phyloP scores from a whole-genome alignment of 1,284 basidiomycete species.

The Coniferiporia sulphurascens region DNA sequence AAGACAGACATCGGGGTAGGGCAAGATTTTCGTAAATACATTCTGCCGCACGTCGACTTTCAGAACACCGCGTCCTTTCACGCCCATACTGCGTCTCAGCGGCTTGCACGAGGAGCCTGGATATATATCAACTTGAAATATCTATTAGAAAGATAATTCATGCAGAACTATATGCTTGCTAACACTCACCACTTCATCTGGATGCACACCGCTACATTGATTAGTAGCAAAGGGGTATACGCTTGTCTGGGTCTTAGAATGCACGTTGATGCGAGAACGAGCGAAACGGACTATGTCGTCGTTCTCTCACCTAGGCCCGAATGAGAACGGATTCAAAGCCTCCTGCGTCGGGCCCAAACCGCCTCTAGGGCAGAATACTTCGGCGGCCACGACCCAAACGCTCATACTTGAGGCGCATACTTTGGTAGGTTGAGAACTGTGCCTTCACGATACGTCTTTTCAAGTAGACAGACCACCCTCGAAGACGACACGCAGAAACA shows the following conservation, averaged over 20 bases:
- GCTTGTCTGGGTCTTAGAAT: slow-evolving; percentile 45
- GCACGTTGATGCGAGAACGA: too few species aligned
- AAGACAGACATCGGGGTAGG: too few species aligned
- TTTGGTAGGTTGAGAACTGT: slow-evolving; percentile 24
- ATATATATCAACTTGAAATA: too few species aligned
- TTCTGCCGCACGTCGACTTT: too few species aligned
- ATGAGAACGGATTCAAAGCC: slow-evolving; percentile 74
- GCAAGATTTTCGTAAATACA: too few species aligned
- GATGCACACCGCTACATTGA: slow-evolving; percentile 59
- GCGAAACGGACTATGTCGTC: too few species aligned
- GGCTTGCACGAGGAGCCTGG: too few species aligned
- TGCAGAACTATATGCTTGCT: slow-evolving; percentile 24
- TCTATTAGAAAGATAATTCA: too few species aligned
- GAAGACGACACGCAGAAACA: too few species aligned
- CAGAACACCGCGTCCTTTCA: too few species aligned
- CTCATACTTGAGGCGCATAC: slow-evolving; percentile 50
- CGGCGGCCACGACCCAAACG: slow-evolving; percentile 76
- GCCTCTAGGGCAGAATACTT: slow-evolving; percentile 72
- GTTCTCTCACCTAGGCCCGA: slow-evolving; percentile 47
- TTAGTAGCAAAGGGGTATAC: slow-evolving; percentile 73
- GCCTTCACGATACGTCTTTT: slow-evolving; percentile 16
- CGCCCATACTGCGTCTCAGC: too few species aligned
- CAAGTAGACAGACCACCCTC: too few species aligned
- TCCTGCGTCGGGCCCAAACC: slow-evolving; percentile 66
- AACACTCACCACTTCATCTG: slow-evolving; percentile 51